Evolutionary conservation across 2,329 filamentous ascomycete genomes (phyloP).

Genomic region (Teratosphaeria zuluensis): DNA sequence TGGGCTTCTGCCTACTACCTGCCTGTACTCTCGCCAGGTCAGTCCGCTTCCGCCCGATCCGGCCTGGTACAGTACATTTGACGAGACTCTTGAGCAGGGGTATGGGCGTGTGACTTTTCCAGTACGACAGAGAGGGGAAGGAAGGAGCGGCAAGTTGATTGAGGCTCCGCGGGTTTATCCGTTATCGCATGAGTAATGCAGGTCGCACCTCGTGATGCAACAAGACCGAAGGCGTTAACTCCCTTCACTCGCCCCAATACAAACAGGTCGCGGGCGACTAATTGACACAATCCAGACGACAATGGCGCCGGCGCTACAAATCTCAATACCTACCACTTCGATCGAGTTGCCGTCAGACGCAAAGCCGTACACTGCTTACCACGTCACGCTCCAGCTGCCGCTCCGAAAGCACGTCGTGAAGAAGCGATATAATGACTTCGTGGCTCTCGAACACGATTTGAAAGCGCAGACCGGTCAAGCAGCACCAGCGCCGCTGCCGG

Average conservation of each 20-base stretch:
- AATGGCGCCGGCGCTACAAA: conserved; percentile 37
- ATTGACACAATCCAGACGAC: background rate
- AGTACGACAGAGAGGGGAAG: too few species aligned
- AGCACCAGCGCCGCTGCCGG: conserved; percentile 59
- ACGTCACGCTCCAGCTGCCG: conserved; percentile 66
- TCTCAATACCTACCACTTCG: conserved; percentile 40
- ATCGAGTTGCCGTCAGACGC: conserved; percentile 40
- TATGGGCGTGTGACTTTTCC: too few species aligned
- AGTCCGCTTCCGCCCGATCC: too few species aligned
- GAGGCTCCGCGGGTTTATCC: background rate
- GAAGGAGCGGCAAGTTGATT: too few species aligned
- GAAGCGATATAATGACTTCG: conserved; percentile 78
- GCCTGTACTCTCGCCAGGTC: too few species aligned
- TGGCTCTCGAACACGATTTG: conserved; percentile 54
- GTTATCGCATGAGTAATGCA: background rate
- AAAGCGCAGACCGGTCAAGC: conserved; percentile 49
- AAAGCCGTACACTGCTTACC: conserved; percentile 68
- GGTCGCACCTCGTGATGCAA: background rate
- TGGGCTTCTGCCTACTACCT: too few species aligned
- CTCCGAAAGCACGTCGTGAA: conserved; percentile 65
- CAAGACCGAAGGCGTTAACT: background rate
- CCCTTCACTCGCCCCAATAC: background rate
- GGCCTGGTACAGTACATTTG: too few species aligned
- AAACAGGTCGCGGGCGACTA: background rate
- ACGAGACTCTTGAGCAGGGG: too few species aligned